These are phyloP conservation scores for Trichophyton benhamiae DNA, from an alignment of 2,329 filamentous ascomycete species.

Conservation along the genomic window DNA sequence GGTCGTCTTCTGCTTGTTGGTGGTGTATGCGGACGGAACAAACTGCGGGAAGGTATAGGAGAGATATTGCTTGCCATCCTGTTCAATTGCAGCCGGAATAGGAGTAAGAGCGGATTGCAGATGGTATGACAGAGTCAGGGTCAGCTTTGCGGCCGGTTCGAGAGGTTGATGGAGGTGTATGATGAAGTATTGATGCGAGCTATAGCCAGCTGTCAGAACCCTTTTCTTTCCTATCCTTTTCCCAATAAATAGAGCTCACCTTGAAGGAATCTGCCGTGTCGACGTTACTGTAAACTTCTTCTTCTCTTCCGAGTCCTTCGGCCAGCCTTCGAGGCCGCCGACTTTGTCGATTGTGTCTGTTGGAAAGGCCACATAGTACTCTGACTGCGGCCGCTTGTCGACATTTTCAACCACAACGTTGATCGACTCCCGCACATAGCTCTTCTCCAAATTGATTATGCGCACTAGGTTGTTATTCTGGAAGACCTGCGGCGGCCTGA, in stretches of 20 bases:
- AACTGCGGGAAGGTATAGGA: slow-evolving; percentile 78
- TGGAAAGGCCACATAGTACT: slow-evolving; percentile 87
- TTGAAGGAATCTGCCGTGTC: slow-evolving; percentile 40
- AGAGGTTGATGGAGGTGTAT: slow-evolving; percentile 68
- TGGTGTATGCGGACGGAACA: slow-evolving; percentile 68
- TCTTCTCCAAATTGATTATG: slow-evolving; percentile 84
- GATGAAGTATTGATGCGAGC: slow-evolving; percentile 68
- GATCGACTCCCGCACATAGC: slow-evolving; percentile 76
- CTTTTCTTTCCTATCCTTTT: background rate
- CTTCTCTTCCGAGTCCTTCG: slow-evolving; percentile 66
- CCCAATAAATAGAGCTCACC: background rate
- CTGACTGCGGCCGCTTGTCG: slow-evolving; percentile 62
- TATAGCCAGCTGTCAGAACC: slow-evolving; percentile 24
- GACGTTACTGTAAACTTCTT: slow-evolving; percentile 57
- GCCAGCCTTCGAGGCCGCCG: slow-evolving; percentile 79
- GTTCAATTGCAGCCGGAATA: slow-evolving; percentile 69
- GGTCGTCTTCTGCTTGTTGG: slow-evolving; percentile 91
- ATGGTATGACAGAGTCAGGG: slow-evolving; percentile 75
- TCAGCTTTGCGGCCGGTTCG: slow-evolving; percentile 63
- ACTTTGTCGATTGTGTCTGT: slow-evolving; percentile 60
- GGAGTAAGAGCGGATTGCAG: slow-evolving; percentile 66
- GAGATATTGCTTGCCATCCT: slow-evolving; percentile 77
- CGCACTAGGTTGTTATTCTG: slow-evolving; percentile 88
- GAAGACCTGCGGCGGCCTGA: slow-evolving; percentile 81
- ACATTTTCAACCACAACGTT: slow-evolving; percentile 92